These are phyloP conservation scores for Hebeloma cylindrosporum DNA, from an alignment of 768 basidiomycete species.

Conservation along the genomic window DNA sequence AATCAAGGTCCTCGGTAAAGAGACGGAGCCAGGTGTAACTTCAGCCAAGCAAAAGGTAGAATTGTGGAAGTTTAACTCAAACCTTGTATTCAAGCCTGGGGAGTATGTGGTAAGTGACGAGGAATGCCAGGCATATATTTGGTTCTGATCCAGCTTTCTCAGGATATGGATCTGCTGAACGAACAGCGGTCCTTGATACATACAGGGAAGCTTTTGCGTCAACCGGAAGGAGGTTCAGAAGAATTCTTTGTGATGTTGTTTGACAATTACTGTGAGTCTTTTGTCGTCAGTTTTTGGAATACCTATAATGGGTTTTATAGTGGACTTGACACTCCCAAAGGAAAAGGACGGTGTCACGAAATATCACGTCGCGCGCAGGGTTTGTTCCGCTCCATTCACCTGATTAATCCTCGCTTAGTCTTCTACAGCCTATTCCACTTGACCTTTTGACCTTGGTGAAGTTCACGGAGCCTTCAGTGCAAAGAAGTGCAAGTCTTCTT, in stretches of 20 bases:
- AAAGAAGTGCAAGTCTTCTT: constrained; percentile 65
- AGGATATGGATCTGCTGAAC: constrained; percentile 88
- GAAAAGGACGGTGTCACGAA: constrained; percentile 73
- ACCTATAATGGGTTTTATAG: constrained; percentile 38
- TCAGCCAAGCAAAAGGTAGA: constrained; percentile 89
- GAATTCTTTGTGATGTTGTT: constrained; percentile 89
- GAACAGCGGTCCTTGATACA: constrained; percentile 84
- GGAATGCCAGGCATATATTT: not conserved
- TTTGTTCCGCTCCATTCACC: constrained; percentile 35
- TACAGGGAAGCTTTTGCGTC: constrained; percentile 76
- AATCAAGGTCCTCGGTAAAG: constrained; percentile 82
- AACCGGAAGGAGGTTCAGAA: constrained; percentile 78
- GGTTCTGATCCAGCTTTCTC: constrained; percentile 1
- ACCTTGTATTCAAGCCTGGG: constrained; percentile 74
- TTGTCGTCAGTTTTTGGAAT: not conserved
- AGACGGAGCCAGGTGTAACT: constrained; percentile 82
- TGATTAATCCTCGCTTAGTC: constrained; percentile 26
- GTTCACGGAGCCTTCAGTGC: constrained; percentile 74
- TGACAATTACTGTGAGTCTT: constrained; percentile 83
- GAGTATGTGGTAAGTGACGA: constrained; percentile 55
- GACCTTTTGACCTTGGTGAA: constrained; percentile 82
- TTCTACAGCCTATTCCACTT: constrained; percentile 79
- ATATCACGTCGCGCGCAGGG: constrained; percentile 77
- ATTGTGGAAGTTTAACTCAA: constrained; percentile 80
- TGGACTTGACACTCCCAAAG: constrained; percentile 81